Base-by-base conservation (phyloP, 108 stramenopile species). In the Mediolabrus comicus region DNA sequence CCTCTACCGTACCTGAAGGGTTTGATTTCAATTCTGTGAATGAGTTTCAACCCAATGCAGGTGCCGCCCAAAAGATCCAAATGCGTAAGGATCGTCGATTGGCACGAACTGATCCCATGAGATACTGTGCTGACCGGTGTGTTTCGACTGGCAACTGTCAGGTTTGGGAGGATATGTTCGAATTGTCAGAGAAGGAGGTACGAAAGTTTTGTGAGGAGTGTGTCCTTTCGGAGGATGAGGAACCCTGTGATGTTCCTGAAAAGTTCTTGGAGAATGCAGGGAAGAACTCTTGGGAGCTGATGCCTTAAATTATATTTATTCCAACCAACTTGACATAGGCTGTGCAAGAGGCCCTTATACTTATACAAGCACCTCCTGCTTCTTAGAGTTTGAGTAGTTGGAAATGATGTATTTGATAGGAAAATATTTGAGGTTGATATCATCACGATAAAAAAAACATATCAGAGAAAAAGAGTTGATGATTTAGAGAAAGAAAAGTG, bases 81-180 rank as follows among this genome's bases (percentile, higher is more conserved):
- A 43, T 70, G 53, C 52, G 63, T 3, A 81, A 79, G 60, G 91
- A 92, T 57, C 69, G 77, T 57, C 58, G 72, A 26, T 70, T 92
- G 84, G 91, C 91, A 31, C 52, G 68, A 33, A 61, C 81, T 9
- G 69, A 86, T 71, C 91, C 91, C 1, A 64, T 72, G 67, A 33
- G 61, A 9, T 92, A 92, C 53, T 92, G 91, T 59, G 91, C 88
- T 32, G 91, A 92, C 64, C 87, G 91, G 28, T 92, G 91, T 61
- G 54, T 92, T 2, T 66, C 87, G 3, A 92, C 91, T n/a, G 91
- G 91, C 2, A 77, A 88, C 65, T 92, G 91, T 70, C 85, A 92
- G 62, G 85, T 89, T 24, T 88, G 72, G 62, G 87, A 92, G 75
- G 69, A 69, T 33, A 79, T 77, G 46, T 92, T 87, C 60, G 80